phyloP scores from a whole-genome alignment of 116 monocot species.

The Trichopus zeylanicus region DNA sequence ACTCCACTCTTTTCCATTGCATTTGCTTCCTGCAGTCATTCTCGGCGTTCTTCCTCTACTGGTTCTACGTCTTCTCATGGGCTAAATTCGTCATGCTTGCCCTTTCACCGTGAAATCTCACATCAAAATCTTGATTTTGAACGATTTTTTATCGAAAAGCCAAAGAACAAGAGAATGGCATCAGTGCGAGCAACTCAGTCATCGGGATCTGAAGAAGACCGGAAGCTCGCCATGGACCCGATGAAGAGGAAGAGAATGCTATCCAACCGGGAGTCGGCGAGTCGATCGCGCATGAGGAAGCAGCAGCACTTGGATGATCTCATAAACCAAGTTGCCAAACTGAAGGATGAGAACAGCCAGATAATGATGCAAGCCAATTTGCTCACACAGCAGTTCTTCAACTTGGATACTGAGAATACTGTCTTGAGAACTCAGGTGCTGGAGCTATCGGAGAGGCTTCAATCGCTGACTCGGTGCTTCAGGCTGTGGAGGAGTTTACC shows the following conservation, averaged over 20 bases:
- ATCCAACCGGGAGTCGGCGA: conserved; percentile 69
- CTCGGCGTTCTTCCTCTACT: conserved; percentile 40
- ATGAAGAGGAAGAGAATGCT: conserved; percentile 50
- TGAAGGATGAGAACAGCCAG: conserved; percentile 26
- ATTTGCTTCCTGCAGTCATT: conserved; percentile 32
- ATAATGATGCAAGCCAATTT: conserved; percentile 19
- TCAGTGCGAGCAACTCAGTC: conserved; percentile 9
- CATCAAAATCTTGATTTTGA: too few species aligned
- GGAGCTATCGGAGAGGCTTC: conserved; percentile 42
- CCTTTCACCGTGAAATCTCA: background rate
- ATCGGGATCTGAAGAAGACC: conserved; percentile 39
- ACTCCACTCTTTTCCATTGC: conserved; percentile 12
- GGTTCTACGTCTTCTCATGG: conserved; percentile 41
- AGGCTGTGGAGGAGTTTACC: conserved; percentile 32
- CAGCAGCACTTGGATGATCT: conserved; percentile 52
- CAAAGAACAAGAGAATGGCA: background rate
- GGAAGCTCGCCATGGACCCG: too few species aligned
- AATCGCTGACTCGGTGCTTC: conserved; percentile 44
- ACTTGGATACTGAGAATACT: conserved; percentile 33
- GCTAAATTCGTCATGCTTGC: background rate
- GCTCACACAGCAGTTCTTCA: conserved; percentile 19
- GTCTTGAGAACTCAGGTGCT: conserved; percentile 32
- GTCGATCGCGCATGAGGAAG: conserved; percentile 62
- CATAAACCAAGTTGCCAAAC: conserved; percentile 14
- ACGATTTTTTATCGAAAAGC: too few species aligned